Percentiles rank a stretch among this genome's conserved stretches.
Evolutionary conservation across 371 early-diverging fungal genomes (phyloP).

Genomic region (Apophysomyces sp.): DNA sequence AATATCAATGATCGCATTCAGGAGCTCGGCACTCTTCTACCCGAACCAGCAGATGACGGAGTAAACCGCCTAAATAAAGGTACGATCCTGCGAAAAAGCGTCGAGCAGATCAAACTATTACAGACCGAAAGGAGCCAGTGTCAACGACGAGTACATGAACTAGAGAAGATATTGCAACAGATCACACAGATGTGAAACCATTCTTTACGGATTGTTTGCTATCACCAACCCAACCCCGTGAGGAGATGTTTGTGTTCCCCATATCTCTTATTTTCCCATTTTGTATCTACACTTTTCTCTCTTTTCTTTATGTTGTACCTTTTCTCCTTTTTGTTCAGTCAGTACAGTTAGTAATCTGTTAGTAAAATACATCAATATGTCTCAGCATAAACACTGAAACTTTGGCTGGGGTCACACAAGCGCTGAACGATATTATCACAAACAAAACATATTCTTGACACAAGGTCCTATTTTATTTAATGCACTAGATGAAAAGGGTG

Average conservation of each 20-base stretch:
- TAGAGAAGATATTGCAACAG: conserved; percentile 49
- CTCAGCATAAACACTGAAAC: background rate
- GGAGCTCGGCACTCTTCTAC: conserved; percentile 81
- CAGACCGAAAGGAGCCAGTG: conserved; percentile 55
- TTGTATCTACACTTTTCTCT: background rate
- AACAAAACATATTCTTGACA: background rate
- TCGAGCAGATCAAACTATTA: conserved; percentile 82
- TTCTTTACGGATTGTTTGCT: background rate
- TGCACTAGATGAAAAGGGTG: background rate
- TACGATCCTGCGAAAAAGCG: conserved; percentile 79
- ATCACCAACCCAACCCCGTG: background rate
- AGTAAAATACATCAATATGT: background rate
- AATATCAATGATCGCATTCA: conserved; percentile 95
- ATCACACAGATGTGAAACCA: conserved; percentile 5
- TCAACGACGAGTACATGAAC: conserved; percentile 61
- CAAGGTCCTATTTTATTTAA: background rate
- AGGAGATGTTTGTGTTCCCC: background rate
- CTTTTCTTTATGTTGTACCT: background rate
- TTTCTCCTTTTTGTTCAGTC: background rate
- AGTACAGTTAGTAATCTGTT: background rate
- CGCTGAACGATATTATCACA: background rate
- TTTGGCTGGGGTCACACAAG: background rate
- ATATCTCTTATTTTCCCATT: background rate
- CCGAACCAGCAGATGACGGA: conserved; percentile 53
- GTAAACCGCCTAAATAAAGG: conserved; percentile 78